These are phyloP conservation scores for Madurella mycetomatis DNA, from an alignment of 2,329 filamentous ascomycete species.

Conservation along the genomic window DNA sequence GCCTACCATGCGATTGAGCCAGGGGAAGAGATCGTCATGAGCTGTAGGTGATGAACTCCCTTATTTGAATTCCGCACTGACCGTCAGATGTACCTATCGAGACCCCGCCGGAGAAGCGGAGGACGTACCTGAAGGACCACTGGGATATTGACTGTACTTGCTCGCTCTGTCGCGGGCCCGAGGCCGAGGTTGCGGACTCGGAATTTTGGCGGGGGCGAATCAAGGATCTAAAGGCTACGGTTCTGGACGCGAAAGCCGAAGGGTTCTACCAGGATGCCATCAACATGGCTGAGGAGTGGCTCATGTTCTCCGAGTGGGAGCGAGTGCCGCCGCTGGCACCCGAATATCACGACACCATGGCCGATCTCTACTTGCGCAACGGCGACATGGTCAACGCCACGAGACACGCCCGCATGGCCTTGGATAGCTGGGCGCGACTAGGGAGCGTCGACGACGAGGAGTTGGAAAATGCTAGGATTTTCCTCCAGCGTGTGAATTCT, in stretches of 20 bases:
- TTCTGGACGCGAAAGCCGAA: conserved; percentile 17
- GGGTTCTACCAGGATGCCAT: conserved; percentile 25
- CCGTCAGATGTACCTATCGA: conserved; percentile 24
- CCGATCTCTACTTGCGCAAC: conserved; percentile 18
- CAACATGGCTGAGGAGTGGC: conserved; percentile 23
- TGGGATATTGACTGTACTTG: conserved; percentile 27
- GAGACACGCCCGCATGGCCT: conserved; percentile 24
- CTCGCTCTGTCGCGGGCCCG: conserved; percentile 21
- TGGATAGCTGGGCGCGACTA: conserved; percentile 24
- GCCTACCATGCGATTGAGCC: conserved; percentile 26
- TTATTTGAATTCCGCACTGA: background rate
- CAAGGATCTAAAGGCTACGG: conserved; percentile 19
- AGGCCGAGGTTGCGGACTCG: conserved; percentile 25
- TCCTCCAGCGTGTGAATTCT: conserved; percentile 7
- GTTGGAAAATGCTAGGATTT: conserved; percentile 19
- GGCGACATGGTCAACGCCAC: conserved; percentile 23
- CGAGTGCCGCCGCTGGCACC: conserved; percentile 16
- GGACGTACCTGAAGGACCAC: conserved; percentile 19
- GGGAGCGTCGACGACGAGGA: conserved; percentile 23
- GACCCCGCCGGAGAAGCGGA: conserved; percentile 14
- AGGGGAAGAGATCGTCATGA: conserved; percentile 30
- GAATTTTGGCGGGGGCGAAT: conserved; percentile 17
- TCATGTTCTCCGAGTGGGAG: conserved; percentile 21
- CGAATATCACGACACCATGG: conserved; percentile 23
- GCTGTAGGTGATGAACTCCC: conserved; percentile 22